A percentile compares a stretch with the other conserved stretches of the same genome.
Evolutionary conservation across 2,329 filamentous ascomycete species (phyloP).

Genomic region (Alternaria panax): DNA sequence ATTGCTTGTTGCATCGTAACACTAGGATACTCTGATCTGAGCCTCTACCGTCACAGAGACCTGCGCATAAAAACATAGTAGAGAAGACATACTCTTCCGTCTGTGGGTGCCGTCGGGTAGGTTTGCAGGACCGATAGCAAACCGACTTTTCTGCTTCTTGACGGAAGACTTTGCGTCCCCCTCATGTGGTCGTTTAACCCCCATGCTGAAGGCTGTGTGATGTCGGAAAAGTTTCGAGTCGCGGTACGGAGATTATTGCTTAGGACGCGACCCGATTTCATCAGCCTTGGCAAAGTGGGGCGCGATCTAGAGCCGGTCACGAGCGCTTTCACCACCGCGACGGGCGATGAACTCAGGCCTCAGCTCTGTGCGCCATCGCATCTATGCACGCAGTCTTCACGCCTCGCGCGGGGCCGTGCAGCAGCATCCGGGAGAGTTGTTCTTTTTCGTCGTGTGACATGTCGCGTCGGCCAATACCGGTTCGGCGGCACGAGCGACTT

Average conservation of each 20-base stretch:
- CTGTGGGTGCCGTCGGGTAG: slow-evolving; percentile 88
- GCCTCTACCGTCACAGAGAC: background rate
- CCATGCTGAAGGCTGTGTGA: slow-evolving; percentile 55
- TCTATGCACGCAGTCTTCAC: slow-evolving; percentile 4
- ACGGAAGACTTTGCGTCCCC: slow-evolving; percentile 42
- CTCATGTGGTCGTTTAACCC: slow-evolving; percentile 65
- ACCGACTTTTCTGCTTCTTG: slow-evolving; percentile 71
- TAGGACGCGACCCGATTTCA: slow-evolving; percentile 22
- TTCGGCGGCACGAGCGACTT: slow-evolving; percentile 28
- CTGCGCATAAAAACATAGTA: background rate
- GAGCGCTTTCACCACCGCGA: slow-evolving; percentile 13
- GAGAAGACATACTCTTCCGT: slow-evolving; percentile 68
- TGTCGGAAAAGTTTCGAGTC: slow-evolving; percentile 5
- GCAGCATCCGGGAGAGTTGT: slow-evolving; percentile 1
- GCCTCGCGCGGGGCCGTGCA: slow-evolving; percentile 6
- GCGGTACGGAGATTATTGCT: slow-evolving; percentile 1
- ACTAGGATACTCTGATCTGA: background rate
- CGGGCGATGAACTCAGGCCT: slow-evolving; percentile 12
- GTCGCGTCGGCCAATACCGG: slow-evolving; percentile 20
- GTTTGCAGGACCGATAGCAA: slow-evolving; percentile 87
- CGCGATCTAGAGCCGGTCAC: slow-evolving; percentile 18
- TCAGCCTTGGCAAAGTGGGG: slow-evolving; percentile 31
- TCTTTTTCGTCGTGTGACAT: slow-evolving; percentile 37
- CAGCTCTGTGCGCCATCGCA: slow-evolving; percentile 12
- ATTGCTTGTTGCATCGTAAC: background rate